Evolutionary conservation across 805 yeast species (phyloP), one percentile per base, ranked within the genome.

Genomic region (Metschnikowia continentalis): DNA sequence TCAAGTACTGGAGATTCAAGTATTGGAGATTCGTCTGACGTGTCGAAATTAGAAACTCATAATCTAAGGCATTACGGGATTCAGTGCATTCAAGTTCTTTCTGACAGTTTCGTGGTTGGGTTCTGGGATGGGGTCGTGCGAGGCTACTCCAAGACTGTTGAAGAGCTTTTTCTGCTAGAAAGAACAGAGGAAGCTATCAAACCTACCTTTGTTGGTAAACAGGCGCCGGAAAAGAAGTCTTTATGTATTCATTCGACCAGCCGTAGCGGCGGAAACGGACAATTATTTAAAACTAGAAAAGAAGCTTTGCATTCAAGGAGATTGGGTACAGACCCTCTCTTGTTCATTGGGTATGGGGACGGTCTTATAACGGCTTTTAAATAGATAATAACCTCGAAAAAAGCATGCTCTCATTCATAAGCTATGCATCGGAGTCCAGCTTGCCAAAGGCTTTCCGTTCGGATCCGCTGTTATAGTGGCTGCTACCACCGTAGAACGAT

Each of bases 301-400:
- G 45, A 33, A 13, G 38, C 14, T 35, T 39, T 50, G 17, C 56
- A 54, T 6, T 56, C 57, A 30, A 48, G 56, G 6, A 41, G 40
- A 15, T 32, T 42, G n/a, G 53, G 61, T 0, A 32, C 40, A 3
- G 57, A 53, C 2, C 54, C 60, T 13, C 64, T 74, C 59, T 54
- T 80, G 1, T 76, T 80, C 5, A 72, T 75, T 1, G 86, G 81
- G 0, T 81, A 77, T 43, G 79, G 77, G 46, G 85, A 82, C 54
- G 85, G 86, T 2, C 68, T 81, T 2, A 68, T 82, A 2, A 70
- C 69, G 11, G 62, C 79, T 10, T 51, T 47, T 33, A 33, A 46
- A 37, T 46, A 46, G 14, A 17, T 10, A 22, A 11, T 15, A 30
- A 26, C 14, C 43, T 40, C 22, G 32, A 22, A 26, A 30, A 15